phyloP scores from a whole-genome alignment of 305 asterid genomes.

The Nicotiana rustica region DNA sequence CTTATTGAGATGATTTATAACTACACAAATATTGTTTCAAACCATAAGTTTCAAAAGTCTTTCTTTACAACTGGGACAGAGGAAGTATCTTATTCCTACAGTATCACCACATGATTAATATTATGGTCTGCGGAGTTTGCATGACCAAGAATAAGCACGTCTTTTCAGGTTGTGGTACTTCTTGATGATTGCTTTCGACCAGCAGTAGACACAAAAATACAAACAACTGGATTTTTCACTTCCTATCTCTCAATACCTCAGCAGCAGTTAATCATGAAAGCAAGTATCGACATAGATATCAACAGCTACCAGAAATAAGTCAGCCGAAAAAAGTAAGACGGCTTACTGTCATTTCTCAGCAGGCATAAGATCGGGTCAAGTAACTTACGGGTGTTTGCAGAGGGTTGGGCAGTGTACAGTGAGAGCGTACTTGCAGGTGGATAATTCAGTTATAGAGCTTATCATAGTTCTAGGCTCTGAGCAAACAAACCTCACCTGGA shows the following conservation, averaged over 20 bases:
- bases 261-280: constrained; percentile 19
- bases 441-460: constrained; percentile 90
- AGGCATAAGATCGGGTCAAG: constrained; percentile 26
- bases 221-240: constrained; percentile 7
- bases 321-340: background rate
- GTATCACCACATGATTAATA: background rate
- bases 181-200: background rate
- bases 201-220: background rate
- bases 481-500: constrained; percentile 97
- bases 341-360: background rate
- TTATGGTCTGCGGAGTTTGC: background rate
- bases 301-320: constrained; percentile 9
- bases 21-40: too few species aligned
- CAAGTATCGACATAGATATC: background rate
- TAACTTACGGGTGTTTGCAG: constrained; percentile 97
- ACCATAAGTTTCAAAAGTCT: too few species aligned
- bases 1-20: too few species aligned
- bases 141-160: constrained; percentile 1
- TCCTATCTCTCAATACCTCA: constrained; percentile 12
- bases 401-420: constrained; percentile 92
- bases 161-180: constrained; percentile 18
- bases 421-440: constrained; percentile 97
- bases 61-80: too few species aligned
- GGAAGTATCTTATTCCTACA: background rate
- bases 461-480: constrained; percentile 94